These are phyloP conservation scores for Scutellaria minor DNA, from an alignment of 257 asterid species.

Conservation along the genomic window DNA sequence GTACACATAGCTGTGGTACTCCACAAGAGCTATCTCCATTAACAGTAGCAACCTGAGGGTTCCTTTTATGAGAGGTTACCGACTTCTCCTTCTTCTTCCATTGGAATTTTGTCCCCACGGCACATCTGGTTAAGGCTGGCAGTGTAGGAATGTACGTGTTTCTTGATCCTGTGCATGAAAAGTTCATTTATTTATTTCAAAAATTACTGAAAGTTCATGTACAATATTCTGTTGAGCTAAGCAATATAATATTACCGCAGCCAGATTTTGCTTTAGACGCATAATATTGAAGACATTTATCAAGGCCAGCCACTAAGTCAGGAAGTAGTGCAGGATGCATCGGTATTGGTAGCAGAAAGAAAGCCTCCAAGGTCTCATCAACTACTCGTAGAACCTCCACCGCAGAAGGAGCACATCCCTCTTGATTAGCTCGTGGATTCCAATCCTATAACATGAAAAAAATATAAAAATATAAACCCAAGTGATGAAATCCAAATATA, in stretches of 20 bases:
- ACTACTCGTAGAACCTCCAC: constrained; percentile 82
- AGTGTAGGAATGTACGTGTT: constrained; percentile 73
- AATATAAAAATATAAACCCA: background rate
- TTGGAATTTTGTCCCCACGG: constrained; percentile 60
- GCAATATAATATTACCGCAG: constrained; percentile 67
- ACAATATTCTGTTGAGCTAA: constrained; percentile 1
- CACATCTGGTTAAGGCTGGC: constrained; percentile 95
- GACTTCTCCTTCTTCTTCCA: constrained; percentile 89
- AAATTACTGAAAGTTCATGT: constrained; percentile 16
- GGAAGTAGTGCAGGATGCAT: constrained; percentile 96
- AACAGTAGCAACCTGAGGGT: constrained; percentile 75
- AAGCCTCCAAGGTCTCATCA: constrained; percentile 92
- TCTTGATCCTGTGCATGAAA: constrained; percentile 65
- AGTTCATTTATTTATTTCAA: constrained; percentile 19
- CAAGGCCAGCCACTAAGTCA: constrained; percentile 79
- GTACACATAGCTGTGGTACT: constrained; percentile 77
- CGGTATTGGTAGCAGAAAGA: constrained; percentile 90
- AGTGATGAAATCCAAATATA: background rate
- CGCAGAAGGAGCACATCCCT: constrained; percentile 87
- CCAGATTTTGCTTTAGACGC: constrained; percentile 85
- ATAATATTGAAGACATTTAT: constrained; percentile 85
- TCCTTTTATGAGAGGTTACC: constrained; percentile 55
- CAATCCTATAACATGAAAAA: constrained; percentile 59
- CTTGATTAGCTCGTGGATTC: constrained; percentile 84
- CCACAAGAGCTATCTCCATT: constrained; percentile 69